A percentile compares a stretch with the other conserved stretches of the same genome.
Conservation (phyloP, 192 early-diverging fungal genomes). For the Backusella tuberculispora region DNA sequence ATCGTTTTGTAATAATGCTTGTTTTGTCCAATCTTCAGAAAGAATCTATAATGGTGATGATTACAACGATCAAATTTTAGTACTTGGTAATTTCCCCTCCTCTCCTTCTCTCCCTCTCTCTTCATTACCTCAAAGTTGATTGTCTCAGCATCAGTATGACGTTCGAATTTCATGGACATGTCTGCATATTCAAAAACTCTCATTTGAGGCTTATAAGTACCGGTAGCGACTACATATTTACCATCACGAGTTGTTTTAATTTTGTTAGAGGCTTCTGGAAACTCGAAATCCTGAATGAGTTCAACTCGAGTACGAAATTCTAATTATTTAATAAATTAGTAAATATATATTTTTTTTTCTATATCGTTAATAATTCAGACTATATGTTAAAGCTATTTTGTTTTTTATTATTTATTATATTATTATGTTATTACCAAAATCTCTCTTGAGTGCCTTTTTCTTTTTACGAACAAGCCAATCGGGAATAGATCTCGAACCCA, state of each 20-base stretch:
- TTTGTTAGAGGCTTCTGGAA: slow-evolving; percentile 89
- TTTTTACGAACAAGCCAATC: slow-evolving; percentile 93
- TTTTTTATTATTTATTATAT: not conserved
- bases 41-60: slow-evolving; percentile 57
- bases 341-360: no score
- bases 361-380: no score
- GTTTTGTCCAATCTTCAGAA: slow-evolving; percentile 98
- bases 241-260: slow-evolving; percentile 88
- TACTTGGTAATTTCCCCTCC: no score
- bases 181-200: slow-evolving; percentile 91
- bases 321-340: slow-evolving; percentile 31
- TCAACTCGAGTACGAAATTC: slow-evolving; percentile 93
- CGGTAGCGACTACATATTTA: slow-evolving; percentile 88
- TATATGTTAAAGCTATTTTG: no score
- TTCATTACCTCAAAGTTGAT: slow-evolving; percentile 68
- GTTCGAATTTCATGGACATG: slow-evolving; percentile 98
- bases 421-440: slow-evolving; percentile 62
- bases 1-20: slow-evolving; percentile 89
- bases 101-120: not conserved
- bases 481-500: slow-evolving; percentile 82
- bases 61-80: no score
- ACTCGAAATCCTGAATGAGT: slow-evolving; percentile 98
- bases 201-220: slow-evolving; percentile 98
- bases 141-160: slow-evolving; percentile 93
- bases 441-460: slow-evolving; percentile 86